A percentile compares a stretch with the other conserved stretches of the same genome.
These are phyloP conservation scores for Vitis hybrid DNA, from an alignment of 177 flowering plant genomes.

Conservation along the genomic window DNA sequence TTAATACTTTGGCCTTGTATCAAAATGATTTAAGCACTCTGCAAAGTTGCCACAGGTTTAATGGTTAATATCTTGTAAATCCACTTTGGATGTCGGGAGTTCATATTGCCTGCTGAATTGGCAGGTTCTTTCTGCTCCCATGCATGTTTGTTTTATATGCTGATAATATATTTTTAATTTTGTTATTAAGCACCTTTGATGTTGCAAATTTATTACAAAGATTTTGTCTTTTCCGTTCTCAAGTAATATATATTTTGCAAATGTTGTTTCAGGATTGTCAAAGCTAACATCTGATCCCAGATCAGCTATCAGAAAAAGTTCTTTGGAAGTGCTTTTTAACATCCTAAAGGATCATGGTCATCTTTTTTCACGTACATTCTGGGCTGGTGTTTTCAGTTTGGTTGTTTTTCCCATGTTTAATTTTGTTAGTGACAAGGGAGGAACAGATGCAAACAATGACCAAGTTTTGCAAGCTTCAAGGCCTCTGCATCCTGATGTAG, in stretches of 20 bases:
- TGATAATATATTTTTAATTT: too few relatives aligned
- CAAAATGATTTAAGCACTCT: too few relatives aligned
- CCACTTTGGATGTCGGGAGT: too few relatives aligned
- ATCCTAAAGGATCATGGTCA: slow-evolving; percentile 97
- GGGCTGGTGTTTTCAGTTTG: slow-evolving; percentile 60
- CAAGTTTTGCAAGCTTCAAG: slow-evolving; percentile 25
- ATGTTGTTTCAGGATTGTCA: slow-evolving; percentile 72
- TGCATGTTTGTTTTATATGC: too few relatives aligned
- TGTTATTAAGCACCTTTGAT: background rate
- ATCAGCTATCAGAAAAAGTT: slow-evolving; percentile 80
- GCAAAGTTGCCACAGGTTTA: too few relatives aligned
- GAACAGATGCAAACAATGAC: slow-evolving; percentile 25
- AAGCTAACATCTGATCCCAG: slow-evolving; percentile 89
- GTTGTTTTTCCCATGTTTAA: slow-evolving; percentile 76
- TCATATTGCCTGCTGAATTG: too few relatives aligned
- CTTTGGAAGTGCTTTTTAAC: slow-evolving; percentile 94
- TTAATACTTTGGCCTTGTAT: too few relatives aligned
- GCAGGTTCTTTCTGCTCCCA: too few relatives aligned
- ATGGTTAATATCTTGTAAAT: too few relatives aligned
- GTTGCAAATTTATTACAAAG: background rate
- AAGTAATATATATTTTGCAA: background rate
- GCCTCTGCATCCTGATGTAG: slow-evolving; percentile 39
- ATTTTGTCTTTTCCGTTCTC: background rate
- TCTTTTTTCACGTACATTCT: slow-evolving; percentile 76
- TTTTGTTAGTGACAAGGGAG: slow-evolving; percentile 28